These are phyloP conservation scores for Trichoderma atroviride DNA, from an alignment of 2,329 filamentous ascomycete species.

Conservation along the genomic window DNA sequence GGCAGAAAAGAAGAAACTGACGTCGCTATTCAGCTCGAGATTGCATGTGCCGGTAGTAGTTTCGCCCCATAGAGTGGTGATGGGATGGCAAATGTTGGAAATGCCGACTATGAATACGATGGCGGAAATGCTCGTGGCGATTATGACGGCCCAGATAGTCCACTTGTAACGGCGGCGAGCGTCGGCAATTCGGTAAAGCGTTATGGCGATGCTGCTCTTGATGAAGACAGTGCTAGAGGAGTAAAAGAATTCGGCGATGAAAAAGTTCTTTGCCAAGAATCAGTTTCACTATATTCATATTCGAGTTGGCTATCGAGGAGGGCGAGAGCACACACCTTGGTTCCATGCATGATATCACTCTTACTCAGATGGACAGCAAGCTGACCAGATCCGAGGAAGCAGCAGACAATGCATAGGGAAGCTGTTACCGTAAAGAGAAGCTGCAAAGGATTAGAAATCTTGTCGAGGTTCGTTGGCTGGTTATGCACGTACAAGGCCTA, in stretches of 20 bases:
- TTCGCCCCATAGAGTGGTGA: slow-evolving; percentile 20
- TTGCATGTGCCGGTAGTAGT: slow-evolving; percentile 17
- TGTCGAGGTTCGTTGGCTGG: not conserved
- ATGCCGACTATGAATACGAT: slow-evolving; percentile 20
- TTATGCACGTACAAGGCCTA: slow-evolving; percentile 14
- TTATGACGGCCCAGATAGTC: slow-evolving; percentile 17
- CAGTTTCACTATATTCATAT: not conserved
- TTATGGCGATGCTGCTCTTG: slow-evolving; percentile 17
- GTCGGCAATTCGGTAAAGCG: slow-evolving; percentile 18
- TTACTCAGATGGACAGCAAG: not conserved
- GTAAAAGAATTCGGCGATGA: slow-evolving; percentile 20
- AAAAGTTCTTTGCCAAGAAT: slow-evolving; percentile 12
- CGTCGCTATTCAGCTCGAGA: slow-evolving; percentile 14
- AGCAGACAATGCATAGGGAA: slow-evolving; percentile 12
- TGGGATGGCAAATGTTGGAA: slow-evolving; percentile 24
- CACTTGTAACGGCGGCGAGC: slow-evolving; percentile 14
- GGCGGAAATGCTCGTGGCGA: slow-evolving; percentile 16
- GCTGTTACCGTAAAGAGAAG: slow-evolving; percentile 21
- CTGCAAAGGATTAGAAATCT: slow-evolving; percentile 13
- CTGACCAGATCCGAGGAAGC: slow-evolving; percentile 19
- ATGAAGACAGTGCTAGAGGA: slow-evolving; percentile 21
- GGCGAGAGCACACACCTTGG: slow-evolving; percentile 5
- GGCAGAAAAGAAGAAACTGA: slow-evolving; percentile 23
- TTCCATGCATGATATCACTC: slow-evolving; percentile 15
- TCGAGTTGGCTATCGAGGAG: not conserved